These are phyloP conservation scores for Draba incana DNA, from an alignment of 345 rosid species.

Conservation along the genomic window DNA sequence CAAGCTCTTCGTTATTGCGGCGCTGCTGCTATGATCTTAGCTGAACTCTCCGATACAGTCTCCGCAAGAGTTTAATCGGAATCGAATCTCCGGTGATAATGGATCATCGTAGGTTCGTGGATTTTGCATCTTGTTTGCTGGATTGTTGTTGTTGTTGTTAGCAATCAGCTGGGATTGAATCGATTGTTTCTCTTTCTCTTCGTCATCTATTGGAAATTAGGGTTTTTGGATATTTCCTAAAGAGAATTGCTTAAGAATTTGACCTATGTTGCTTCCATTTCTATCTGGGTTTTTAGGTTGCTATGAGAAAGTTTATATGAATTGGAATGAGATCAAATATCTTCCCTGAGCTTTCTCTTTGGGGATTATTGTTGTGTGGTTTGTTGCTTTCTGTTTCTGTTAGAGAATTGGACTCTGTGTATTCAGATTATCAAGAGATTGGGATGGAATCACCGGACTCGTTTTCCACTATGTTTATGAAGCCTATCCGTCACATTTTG, in stretches of 20 bases:
- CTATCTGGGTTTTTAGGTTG: slow-evolving; percentile 84
- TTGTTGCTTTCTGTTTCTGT: slow-evolving; percentile 69
- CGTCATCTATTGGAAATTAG: slow-evolving; percentile 32
- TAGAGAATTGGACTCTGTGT: slow-evolving; percentile 63
- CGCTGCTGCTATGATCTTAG: slow-evolving; percentile 93
- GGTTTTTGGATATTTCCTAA: slow-evolving; percentile 38
- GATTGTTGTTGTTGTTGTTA: slow-evolving; percentile 55
- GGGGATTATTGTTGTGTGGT: slow-evolving; percentile 80
- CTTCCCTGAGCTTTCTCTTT: slow-evolving; percentile 81
- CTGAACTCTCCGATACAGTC: slow-evolving; percentile 76
- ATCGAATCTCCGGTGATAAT: too few relatives aligned
- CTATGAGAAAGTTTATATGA: slow-evolving; percentile 78
- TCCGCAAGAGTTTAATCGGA: slow-evolving; percentile 47
- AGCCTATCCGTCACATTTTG: slow-evolving; percentile 82
- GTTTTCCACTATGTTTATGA: slow-evolving; percentile 55
- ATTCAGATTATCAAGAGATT: slow-evolving; percentile 53
- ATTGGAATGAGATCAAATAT: slow-evolving; percentile 61
- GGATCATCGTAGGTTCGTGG: slow-evolving; percentile 57
- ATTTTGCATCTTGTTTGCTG: slow-evolving; percentile 58
- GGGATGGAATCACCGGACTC: slow-evolving; percentile 73
- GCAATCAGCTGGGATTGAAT: slow-evolving; percentile 90
- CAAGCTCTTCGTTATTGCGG: slow-evolving; percentile 91
- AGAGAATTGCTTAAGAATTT: slow-evolving; percentile 59
- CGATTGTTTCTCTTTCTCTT: slow-evolving; percentile 75
- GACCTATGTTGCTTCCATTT: slow-evolving; percentile 89